phyloP scores from a whole-genome alignment of 2,329 filamentous ascomycete genomes.

The Ophiostoma quercus region DNA sequence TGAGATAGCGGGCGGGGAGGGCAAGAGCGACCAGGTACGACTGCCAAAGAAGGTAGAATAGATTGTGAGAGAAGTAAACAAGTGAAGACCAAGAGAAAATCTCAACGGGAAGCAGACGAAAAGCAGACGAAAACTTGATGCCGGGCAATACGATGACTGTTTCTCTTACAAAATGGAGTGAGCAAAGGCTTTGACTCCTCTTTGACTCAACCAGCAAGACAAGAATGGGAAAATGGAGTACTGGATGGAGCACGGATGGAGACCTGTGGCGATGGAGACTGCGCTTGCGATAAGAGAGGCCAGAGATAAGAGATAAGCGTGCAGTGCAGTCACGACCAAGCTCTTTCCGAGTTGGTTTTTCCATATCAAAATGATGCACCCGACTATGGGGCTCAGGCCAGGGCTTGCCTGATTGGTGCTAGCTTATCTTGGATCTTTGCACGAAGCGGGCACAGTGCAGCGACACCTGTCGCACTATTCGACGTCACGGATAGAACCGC shows the following conservation, averaged over 20 bases:
- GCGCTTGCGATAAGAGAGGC: conserved; percentile 16
- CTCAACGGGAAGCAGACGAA: too few relatives aligned
- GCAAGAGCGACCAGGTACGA: background rate
- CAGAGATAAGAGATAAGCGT: background rate
- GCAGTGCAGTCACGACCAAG: background rate
- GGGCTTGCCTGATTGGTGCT: background rate
- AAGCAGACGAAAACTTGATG: too few relatives aligned
- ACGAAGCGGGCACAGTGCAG: background rate
- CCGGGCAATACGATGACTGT: conserved; percentile 3
- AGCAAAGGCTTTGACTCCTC: conserved; percentile 14
- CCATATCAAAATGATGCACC: background rate
- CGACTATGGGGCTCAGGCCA: background rate
- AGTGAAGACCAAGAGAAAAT: background rate
- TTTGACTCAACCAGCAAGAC: conserved; percentile 12
- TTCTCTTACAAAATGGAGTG: background rate
- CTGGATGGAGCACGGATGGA: conserved; percentile 7
- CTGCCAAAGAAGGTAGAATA: background rate
- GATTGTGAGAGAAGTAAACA: background rate
- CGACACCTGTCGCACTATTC: background rate
- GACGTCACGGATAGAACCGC: background rate
- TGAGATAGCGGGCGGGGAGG: background rate
- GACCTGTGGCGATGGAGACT: conserved; percentile 21
- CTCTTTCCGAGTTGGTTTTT: background rate
- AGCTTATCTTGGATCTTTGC: background rate
- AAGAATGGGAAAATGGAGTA: conserved; percentile 14